Base-by-base conservation (phyloP, 148 eudicot species). In the Chenopodium berlandieri region DNA sequence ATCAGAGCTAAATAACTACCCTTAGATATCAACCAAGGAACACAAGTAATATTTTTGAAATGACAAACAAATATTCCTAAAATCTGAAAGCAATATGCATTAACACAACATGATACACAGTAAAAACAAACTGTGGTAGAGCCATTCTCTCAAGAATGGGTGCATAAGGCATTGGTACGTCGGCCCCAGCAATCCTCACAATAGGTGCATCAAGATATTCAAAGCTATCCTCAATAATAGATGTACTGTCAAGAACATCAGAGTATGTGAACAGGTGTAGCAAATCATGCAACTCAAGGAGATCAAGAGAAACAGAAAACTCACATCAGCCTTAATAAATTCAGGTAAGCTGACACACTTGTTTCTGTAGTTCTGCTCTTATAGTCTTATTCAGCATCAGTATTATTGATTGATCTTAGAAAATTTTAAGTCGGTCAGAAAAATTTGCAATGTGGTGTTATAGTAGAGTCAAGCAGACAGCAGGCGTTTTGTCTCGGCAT, bases 161-260 rank as follows among this genome's bases (percentile, higher is more conserved):
- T 81, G 96, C 92, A 73, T 92, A 90, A 32, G 93, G 96, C 88
- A 88, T 92, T 66, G 93, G 93, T 63, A 91, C 91, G 79, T 92
- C 96, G 50, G 93, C 91, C 13, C 96, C 96, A 27, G 86, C 80
- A 78, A 92, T 91, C 88, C 94, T 85, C 85, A 81, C 83, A n/a
- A 91, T 81, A 30, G 60, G 80, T 5, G 90, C 89, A 86, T 91
- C 91, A 64, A 91, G 89, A 76, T 91, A 88, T 83, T 88, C 93
- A 65, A 86, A 88, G 85, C 89, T 89, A 74, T 91, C 90, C 75
- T 89, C 88, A 16, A 91, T 79, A 60, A 92, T 89, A 58, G 94
- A 88, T 30, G 95, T 89, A 85, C 95, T 90, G 89, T 73, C 80
- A 75, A 37, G 30, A 77, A 73, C 9, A 58, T 14, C 25, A 81